Base-by-base conservation (phyloP, 2,329 filamentous ascomycete genomes). In the Macroventuria anomochaeta region DNA sequence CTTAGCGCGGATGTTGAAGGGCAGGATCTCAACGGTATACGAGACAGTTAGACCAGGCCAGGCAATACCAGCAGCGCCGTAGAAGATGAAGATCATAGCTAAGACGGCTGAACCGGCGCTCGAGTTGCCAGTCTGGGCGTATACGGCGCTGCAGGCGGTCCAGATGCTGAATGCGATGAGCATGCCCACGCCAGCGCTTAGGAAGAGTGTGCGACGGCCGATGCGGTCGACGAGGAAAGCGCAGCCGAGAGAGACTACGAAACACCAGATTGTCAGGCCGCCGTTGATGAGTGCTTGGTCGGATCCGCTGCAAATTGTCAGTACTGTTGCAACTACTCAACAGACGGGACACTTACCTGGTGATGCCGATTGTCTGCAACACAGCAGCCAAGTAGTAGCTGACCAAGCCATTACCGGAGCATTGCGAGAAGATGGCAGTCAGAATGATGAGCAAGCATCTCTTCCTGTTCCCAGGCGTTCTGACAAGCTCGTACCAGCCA, bases 251-350 rank as follows among this genome's bases (percentile, higher is more conserved):
- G 85, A 84, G 5, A 83, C 79, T 37, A 87, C 79, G 6, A 81
- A 81, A 49, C 84, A 84, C 59, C 85, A 84, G 60, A 86, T 86
- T 68, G 86, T 86, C 62, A 88, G 80, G 47, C 69, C 63, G 36
- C 75, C 75, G 51, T 79, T 79, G 62, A 80, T 77, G 28, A 75
- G 58, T 2, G 76, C 68, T 59, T 78, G 75, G 12, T 68, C 72
- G 51, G 38, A 76, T 57, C 23, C 75, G 18, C 55, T 58, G 6
- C 23, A 21, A 10, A 12, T 5, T 15, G 42, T 46, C 15, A 53
- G 42, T 29, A 17, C 29, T 17, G 17, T 7, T 1, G 13, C 10
- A 25, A 29, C 10, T 3, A 21, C 3, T 11, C 15, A 12, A 0
- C 1, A 8, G 15, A 20, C 1, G 17, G 18, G 86, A 7, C 48